phyloP scores from a whole-genome alignment of 2,329 filamentous ascomycete species.

The Botryosphaeria dothidea region DNA sequence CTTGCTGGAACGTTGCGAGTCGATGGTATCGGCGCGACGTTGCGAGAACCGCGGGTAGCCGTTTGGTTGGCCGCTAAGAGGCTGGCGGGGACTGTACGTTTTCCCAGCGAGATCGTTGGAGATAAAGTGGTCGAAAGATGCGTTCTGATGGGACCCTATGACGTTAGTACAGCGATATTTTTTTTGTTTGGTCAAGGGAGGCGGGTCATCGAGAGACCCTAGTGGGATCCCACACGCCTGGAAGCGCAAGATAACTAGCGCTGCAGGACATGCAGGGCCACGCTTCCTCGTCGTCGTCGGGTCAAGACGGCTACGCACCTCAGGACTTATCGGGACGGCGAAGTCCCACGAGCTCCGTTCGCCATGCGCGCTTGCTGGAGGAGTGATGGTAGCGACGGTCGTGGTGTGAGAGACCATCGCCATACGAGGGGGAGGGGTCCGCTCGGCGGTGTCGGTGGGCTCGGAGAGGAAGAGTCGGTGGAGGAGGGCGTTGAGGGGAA shows the following conservation, averaged over 20 bases:
- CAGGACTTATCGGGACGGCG: slow-evolving; percentile 38
- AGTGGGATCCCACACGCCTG: slow-evolving; percentile 20
- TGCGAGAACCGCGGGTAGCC: slow-evolving; percentile 31
- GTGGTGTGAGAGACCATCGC: slow-evolving; percentile 18
- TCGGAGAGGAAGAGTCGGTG: neutral
- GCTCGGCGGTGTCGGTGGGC: slow-evolving; percentile 2
- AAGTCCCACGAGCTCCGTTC: slow-evolving; percentile 39
- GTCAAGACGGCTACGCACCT: slow-evolving; percentile 30
- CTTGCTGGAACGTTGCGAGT: slow-evolving; percentile 28
- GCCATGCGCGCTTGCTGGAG: slow-evolving; percentile 43
- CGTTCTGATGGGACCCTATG: slow-evolving; percentile 26
- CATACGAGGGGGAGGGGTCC: slow-evolving; percentile 4
- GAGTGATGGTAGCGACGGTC: slow-evolving; percentile 37
- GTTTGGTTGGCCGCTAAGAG: slow-evolving; percentile 36
- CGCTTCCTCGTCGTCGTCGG: neutral
- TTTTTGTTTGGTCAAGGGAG: slow-evolving; percentile 22
- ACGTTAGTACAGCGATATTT: slow-evolving; percentile 22
- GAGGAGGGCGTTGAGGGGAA: slow-evolving; percentile 12
- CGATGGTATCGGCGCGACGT: slow-evolving; percentile 32
- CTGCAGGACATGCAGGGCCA: neutral
- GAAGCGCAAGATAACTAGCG: slow-evolving; percentile 27
- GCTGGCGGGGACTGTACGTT: slow-evolving; percentile 31
- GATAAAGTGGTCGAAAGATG: slow-evolving; percentile 36
- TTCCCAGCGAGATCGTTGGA: slow-evolving; percentile 32
- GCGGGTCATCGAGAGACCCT: slow-evolving; percentile 24